These are phyloP conservation scores for Penicillium freii DNA, from an alignment of 2,329 filamentous ascomycete species.

Conservation along the genomic window DNA sequence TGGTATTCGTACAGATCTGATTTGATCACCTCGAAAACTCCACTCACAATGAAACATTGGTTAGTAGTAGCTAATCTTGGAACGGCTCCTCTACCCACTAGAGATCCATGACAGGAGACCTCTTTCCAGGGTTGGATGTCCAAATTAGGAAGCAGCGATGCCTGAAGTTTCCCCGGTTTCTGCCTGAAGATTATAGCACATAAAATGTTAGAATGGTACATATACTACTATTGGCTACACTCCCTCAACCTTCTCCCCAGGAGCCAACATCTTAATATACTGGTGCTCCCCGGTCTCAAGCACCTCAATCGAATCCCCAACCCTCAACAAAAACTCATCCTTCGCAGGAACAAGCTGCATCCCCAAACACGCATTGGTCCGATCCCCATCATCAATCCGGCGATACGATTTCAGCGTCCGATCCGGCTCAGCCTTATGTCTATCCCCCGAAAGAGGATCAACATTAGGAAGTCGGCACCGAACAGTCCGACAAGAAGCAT, in stretches of 20 bases:
- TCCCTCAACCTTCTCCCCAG: constrained; percentile 33
- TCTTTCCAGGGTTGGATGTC: neutral
- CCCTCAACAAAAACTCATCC: constrained; percentile 35
- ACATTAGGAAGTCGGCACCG: constrained; percentile 60
- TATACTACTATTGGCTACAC: constrained; percentile 8
- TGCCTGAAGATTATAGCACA: neutral
- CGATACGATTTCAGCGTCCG: constrained; percentile 51
- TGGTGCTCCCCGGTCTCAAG: constrained; percentile 44
- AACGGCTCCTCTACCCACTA: too few species aligned
- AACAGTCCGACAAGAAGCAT: constrained; percentile 58
- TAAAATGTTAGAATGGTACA: too few species aligned
- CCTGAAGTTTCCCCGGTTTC: neutral
- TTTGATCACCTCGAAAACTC: too few species aligned
- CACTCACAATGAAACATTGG: too few species aligned
- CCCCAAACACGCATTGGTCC: constrained; percentile 51
- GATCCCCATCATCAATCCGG: constrained; percentile 51
- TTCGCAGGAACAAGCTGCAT: constrained; percentile 50
- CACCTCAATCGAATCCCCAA: constrained; percentile 42
- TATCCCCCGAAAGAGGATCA: constrained; percentile 53
- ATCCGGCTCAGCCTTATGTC: constrained; percentile 50
- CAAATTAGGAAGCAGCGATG: neutral
- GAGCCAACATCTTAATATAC: constrained; percentile 44
- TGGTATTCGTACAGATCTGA: too few species aligned
- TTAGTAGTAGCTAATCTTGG: too few species aligned
- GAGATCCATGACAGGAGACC: too few species aligned